phyloP scores from a whole-genome alignment of 768 basidiomycete species.

The Kwoniella europaea region DNA sequence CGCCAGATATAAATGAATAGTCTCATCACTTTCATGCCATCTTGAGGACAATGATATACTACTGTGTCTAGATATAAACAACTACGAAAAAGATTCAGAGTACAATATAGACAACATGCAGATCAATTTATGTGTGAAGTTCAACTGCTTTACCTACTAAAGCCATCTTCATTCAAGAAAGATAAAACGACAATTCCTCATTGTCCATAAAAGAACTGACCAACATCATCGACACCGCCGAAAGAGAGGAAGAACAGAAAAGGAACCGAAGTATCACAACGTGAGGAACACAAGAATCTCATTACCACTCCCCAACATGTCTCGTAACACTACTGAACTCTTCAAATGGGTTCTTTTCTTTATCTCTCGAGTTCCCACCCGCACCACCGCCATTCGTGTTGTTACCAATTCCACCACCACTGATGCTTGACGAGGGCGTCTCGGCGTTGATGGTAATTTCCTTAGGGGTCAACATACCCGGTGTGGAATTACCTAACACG shows the following conservation, averaged over 20 bases:
- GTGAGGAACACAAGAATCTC: not conserved
- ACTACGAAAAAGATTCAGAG: not conserved
- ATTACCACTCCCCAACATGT: slow-evolving; percentile 52
- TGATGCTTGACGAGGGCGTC: slow-evolving; percentile 12
- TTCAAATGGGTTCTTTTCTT: slow-evolving; percentile 74
- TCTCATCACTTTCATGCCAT: not conserved
- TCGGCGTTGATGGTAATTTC: slow-evolving; percentile 39
- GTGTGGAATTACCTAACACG: slow-evolving; percentile 48
- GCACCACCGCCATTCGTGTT: slow-evolving; percentile 1
- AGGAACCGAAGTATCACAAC: not conserved
- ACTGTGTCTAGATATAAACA: not conserved
- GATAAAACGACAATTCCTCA: not conserved
- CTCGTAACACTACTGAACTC: slow-evolving; percentile 86
- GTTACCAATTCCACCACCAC: slow-evolving; percentile 8
- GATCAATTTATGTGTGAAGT: no score
- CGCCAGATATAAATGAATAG: not conserved
- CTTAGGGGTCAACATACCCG: slow-evolving; percentile 56
- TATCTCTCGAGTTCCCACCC: slow-evolving; percentile 25
- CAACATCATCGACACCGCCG: not conserved
- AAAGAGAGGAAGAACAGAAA: not conserved
- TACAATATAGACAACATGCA: not conserved
- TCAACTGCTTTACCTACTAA: not conserved
- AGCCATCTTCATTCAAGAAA: not conserved
- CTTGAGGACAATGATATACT: not conserved
- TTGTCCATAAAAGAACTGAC: not conserved